phyloP scores from a whole-genome alignment of 83 land plant genomes.

The Picea engelmannii region DNA sequence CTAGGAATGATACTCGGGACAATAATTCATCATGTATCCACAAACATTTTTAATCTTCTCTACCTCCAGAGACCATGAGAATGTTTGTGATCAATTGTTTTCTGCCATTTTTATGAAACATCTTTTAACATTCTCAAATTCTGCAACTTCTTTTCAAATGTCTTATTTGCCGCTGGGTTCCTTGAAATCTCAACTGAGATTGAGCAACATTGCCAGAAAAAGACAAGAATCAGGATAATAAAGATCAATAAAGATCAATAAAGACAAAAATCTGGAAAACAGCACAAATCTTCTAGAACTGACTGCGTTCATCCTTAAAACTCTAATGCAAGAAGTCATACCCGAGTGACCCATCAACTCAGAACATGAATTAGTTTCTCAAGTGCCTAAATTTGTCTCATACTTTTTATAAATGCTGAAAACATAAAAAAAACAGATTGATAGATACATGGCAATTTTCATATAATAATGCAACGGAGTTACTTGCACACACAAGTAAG shows the following conservation, averaged over 20 bases:
- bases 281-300: not conserved
- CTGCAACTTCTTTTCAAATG: not conserved
- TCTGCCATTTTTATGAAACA: not conserved
- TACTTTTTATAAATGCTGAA: too few relatives aligned
- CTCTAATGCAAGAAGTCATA: not conserved
- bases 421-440: not conserved
- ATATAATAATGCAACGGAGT: too few relatives aligned
- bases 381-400: too few relatives aligned
- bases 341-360: not conserved
- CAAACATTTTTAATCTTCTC: not conserved
- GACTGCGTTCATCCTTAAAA: too few relatives aligned
- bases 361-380: not conserved
- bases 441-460: too few relatives aligned
- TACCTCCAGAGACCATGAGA: not conserved
- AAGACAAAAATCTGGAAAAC: not conserved
- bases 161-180: not conserved
- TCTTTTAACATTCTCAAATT: not conserved
- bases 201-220: not conserved
- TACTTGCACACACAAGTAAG: too few relatives aligned
- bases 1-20: too few relatives aligned
- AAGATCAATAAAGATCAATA: too few relatives aligned
- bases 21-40: not conserved
- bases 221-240: not conserved
- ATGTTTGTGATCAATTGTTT: not conserved
- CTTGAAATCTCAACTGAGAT: not conserved